A percentile compares a stretch with the other conserved stretches of the same genome.
These are phyloP conservation scores for Asclepias syriaca DNA, from an alignment of 257 asterid genomes.

Conservation along the genomic window DNA sequence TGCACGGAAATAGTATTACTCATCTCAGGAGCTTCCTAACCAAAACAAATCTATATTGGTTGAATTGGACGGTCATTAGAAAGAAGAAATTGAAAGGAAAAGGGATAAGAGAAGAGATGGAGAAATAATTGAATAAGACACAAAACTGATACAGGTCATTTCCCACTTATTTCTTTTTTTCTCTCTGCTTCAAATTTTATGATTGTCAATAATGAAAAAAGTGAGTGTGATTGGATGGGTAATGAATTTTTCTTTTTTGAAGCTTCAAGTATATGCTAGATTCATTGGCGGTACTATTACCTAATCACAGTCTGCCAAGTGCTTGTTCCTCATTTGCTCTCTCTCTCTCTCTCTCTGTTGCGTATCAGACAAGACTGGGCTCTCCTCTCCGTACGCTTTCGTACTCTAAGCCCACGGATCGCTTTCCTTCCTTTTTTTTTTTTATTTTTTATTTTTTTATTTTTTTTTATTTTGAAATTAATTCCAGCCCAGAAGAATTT, in stretches of 20 bases:
- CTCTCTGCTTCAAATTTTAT: conserved; percentile 5
- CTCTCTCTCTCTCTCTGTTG: not conserved
- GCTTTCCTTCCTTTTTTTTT: no score
- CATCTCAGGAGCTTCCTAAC: no score
- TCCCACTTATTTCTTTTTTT: conserved; percentile 11
- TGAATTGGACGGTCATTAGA: no score
- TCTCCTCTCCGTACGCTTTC: not conserved
- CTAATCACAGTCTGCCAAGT: not conserved
- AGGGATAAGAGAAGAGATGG: not conserved
- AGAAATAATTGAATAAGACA: conserved; percentile 4
- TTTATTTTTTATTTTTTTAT: no score
- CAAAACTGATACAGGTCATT: conserved; percentile 10
- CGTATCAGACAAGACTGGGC: not conserved
- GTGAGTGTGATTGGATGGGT: not conserved
- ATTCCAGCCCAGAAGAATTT: no score
- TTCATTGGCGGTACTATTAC: not conserved
- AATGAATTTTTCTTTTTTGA: no score
- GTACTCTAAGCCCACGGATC: not conserved
- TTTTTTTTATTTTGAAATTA: no score
- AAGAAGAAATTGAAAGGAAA: not conserved
- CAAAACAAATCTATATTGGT: no score
- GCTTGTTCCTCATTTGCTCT: not conserved
- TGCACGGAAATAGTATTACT: conserved; percentile 10
- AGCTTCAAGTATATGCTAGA: conserved; percentile 7
- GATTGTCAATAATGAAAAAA: conserved; percentile 13